A percentile compares a stretch with the other conserved stretches of the same genome.
phyloP scores from a whole-genome alignment of 306 rosid genomes.

The Cyclanthera cordifolia region DNA sequence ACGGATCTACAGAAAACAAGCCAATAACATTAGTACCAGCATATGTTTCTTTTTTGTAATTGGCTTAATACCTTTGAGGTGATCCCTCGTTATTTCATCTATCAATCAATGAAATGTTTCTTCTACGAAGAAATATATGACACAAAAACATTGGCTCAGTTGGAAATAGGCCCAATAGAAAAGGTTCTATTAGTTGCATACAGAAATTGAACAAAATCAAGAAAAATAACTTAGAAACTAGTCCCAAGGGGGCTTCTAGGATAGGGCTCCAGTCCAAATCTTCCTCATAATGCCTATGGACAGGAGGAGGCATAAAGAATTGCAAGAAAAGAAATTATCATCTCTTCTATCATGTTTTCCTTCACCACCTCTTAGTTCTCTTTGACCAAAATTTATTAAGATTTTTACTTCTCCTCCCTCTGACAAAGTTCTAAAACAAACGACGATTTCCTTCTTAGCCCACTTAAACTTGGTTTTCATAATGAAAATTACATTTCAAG shows the following conservation, averaged over 20 bases:
- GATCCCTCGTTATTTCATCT: too few species aligned
- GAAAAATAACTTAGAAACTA: too few species aligned
- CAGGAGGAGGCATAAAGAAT: background rate
- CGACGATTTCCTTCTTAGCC: background rate
- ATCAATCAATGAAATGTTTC: too few species aligned
- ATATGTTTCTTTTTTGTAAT: too few species aligned
- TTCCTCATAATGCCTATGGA: background rate
- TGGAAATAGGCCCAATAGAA: background rate
- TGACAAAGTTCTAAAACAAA: background rate
- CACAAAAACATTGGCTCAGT: background rate
- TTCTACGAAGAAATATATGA: background rate
- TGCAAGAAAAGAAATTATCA: background rate
- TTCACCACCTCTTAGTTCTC: background rate
- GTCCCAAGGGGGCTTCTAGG: background rate
- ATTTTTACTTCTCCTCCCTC: background rate
- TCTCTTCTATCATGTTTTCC: background rate
- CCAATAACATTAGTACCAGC: slow-evolving; percentile 9
- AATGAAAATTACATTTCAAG: slow-evolving; percentile 9
- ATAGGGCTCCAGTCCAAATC: background rate
- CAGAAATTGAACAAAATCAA: too few species aligned
- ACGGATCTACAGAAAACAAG: slow-evolving; percentile 55
- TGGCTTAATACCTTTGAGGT: too few species aligned
- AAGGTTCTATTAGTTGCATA: too few species aligned
- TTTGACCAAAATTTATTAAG: background rate
- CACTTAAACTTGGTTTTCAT: background rate